Base-by-base conservation (phyloP, 2,329 filamentous ascomycete genomes). In the Penicillium sp. region DNA sequence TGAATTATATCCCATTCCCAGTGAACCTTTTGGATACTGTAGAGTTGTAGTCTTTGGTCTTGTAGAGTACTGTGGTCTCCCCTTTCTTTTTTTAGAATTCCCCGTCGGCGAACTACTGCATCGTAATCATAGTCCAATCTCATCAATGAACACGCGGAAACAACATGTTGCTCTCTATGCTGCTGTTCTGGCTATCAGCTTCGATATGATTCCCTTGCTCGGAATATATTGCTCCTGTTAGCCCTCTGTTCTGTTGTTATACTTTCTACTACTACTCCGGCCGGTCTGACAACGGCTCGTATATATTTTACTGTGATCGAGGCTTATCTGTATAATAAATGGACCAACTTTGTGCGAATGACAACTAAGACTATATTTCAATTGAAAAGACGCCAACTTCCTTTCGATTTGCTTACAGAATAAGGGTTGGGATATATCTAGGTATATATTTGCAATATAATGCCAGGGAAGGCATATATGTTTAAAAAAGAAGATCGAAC, bases 1-100 rank as follows among this genome's bases (percentile, higher is more conserved):
- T 45, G 41, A 49, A 50, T 21, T 32, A 37, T 46, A 50, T 47
- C 48, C 43, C 48, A 47, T 52, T 52, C 49, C 45, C 39, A 45
- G 28, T 49, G 31, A 47, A 42, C 26, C 26, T 40, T 45, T 45
- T 40, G n/a, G 13, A 33, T 28, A 3, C 4, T 40, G 21, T 45
- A 45, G 12, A 49, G 5, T 4, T 34, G 48, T 50, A 41, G 17
- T 29, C 15, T 19, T 29, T 28, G 8, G 15, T 28, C 9, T 46
- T 26, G 28, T 42, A 32, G 13, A n/a, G 13, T 31, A 21, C 7
- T 26, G 21, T 15, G 8, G 4, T 21, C 12, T 3, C 17, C 22
- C 22, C 22, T 22, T 22, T 15, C 19, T 21, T 8, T 29, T 8
- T 8, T 13, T 19, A 3, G 6, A 9, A 26, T 26, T 17, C 12